phyloP scores from a whole-genome alignment of 2,329 filamentous ascomycete genomes.

The Epichloe uncinata region DNA sequence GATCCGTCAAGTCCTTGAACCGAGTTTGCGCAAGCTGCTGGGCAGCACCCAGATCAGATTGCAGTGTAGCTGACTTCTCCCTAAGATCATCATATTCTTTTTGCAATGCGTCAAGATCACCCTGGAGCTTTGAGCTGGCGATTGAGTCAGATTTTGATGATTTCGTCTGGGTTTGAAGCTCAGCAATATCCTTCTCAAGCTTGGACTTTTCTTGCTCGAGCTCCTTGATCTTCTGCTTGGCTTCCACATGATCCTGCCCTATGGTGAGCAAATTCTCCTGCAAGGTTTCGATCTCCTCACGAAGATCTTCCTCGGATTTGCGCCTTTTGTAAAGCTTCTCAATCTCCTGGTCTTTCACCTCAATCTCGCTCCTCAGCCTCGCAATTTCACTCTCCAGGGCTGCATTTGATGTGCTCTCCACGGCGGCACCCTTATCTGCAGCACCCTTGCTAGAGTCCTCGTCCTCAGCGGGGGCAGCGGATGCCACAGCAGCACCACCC shows the following conservation, averaged over 20 bases:
- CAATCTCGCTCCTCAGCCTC: slow-evolving; percentile 38
- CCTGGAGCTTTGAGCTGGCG: slow-evolving; percentile 41
- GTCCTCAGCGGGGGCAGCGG: slow-evolving; percentile 25
- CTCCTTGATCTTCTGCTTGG: slow-evolving; percentile 62
- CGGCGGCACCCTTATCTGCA: not conserved
- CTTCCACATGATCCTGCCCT: slow-evolving; percentile 72
- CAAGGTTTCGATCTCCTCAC: slow-evolving; percentile 75
- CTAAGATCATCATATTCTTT: slow-evolving; percentile 55
- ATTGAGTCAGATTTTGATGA: slow-evolving; percentile 20
- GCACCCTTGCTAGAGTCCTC: slow-evolving; percentile 10
- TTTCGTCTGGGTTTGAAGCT: slow-evolving; percentile 58
- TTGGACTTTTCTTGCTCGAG: slow-evolving; percentile 55
- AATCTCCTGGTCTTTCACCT: slow-evolving; percentile 60
- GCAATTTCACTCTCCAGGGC: slow-evolving; percentile 35
- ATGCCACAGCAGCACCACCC: slow-evolving; percentile 35
- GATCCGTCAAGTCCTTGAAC: slow-evolving; percentile 76
- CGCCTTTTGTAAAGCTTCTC: slow-evolving; percentile 55
- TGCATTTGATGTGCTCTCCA: slow-evolving; percentile 17
- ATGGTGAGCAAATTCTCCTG: slow-evolving; percentile 67
- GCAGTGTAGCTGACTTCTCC: slow-evolving; percentile 52
- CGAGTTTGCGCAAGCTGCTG: slow-evolving; percentile 76
- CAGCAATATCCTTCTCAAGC: slow-evolving; percentile 47
- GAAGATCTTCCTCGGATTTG: slow-evolving; percentile 62
- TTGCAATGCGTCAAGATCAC: slow-evolving; percentile 43
- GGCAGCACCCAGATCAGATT: slow-evolving; percentile 74